Evolutionary conservation across 805 yeast species (phyloP).

Genomic region (Candida tibetensis): DNA sequence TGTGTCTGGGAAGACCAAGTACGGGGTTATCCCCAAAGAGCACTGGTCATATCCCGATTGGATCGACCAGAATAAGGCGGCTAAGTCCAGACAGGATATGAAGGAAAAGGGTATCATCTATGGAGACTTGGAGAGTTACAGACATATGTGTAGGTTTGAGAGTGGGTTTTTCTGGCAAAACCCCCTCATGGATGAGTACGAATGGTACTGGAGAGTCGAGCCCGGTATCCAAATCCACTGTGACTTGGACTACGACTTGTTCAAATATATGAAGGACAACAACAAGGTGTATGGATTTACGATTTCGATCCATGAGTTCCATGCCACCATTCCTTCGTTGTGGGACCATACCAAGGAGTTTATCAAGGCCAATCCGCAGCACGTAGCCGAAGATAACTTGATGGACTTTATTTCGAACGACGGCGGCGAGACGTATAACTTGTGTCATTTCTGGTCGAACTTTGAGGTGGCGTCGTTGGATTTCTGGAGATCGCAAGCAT

Average conservation of each 20-base stretch:
- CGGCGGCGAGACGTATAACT: conserved; percentile 64
- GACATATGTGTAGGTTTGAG: conserved; percentile 92
- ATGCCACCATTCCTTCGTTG: conserved; percentile 78
- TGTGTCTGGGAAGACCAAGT: conserved; percentile 76
- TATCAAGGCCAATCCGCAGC: conserved; percentile 56
- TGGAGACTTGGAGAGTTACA: conserved; percentile 70
- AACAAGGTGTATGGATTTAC: conserved; percentile 85
- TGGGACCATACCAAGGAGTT: conserved; percentile 78
- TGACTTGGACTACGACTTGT: conserved; percentile 85
- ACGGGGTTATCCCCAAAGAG: conserved; percentile 73
- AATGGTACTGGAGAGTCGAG: conserved; percentile 94
- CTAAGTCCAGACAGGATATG: conserved; percentile 57
- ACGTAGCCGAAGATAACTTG: conserved; percentile 59
- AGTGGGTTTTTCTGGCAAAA: conserved; percentile 87
- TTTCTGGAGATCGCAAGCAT: conserved; percentile 74
- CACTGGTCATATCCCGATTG: conserved; percentile 87
- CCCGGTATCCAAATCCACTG: conserved; percentile 79
- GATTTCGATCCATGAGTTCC: conserved; percentile 76
- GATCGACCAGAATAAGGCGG: conserved; percentile 78
- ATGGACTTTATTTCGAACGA: conserved; percentile 70
- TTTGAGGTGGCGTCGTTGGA: conserved; percentile 76
- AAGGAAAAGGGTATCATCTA: conserved; percentile 57
- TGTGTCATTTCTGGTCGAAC: conserved; percentile 91
- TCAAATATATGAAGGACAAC: conserved; percentile 70
- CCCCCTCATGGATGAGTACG: conserved; percentile 66